Percentiles rank a stretch among this genome's conserved stretches.
These are phyloP conservation scores for Lathyrus oleraceus DNA, from an alignment of 306 rosid genomes.

Conservation along the genomic window DNA sequence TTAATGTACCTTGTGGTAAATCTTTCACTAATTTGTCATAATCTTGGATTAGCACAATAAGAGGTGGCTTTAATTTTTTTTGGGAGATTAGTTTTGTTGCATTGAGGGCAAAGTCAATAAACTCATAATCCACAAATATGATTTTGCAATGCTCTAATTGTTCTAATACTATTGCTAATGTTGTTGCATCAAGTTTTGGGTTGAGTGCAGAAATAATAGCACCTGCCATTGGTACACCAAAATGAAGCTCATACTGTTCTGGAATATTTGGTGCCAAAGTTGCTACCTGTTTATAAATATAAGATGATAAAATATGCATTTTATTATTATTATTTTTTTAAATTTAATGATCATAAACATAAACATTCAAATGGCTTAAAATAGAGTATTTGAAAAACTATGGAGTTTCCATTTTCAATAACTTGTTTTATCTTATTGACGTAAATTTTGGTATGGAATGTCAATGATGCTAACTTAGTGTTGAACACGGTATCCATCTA, in stretches of 20 bases:
- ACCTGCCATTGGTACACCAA: constrained; percentile 82
- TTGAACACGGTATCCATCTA: not conserved
- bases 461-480: not conserved
- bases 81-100: constrained; percentile 43
- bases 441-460: constrained; percentile 4
- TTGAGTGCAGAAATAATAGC: constrained; percentile 74
- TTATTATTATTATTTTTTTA: no score
- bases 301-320: not conserved
- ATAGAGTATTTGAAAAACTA: not conserved
- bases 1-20: constrained; percentile 39
- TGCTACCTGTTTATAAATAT: constrained; percentile 51
- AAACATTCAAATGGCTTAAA: not conserved
- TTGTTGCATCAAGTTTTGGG: constrained; percentile 50
- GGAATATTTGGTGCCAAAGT: constrained; percentile 81
- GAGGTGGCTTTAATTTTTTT: constrained; percentile 51
- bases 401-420: not conserved
- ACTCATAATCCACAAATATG: constrained; percentile 61
- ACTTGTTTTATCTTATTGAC: not conserved
- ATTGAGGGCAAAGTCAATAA: constrained; percentile 46
- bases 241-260: constrained; percentile 79
- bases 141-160: constrained; percentile 60
- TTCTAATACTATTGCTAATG: constrained; percentile 53
- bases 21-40: constrained; percentile 28
- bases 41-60: constrained; percentile 52
- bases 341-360: no score